Evolutionary conservation across 2,329 filamentous ascomycete species (phyloP).

Genomic region (Penicillium sp.): DNA sequence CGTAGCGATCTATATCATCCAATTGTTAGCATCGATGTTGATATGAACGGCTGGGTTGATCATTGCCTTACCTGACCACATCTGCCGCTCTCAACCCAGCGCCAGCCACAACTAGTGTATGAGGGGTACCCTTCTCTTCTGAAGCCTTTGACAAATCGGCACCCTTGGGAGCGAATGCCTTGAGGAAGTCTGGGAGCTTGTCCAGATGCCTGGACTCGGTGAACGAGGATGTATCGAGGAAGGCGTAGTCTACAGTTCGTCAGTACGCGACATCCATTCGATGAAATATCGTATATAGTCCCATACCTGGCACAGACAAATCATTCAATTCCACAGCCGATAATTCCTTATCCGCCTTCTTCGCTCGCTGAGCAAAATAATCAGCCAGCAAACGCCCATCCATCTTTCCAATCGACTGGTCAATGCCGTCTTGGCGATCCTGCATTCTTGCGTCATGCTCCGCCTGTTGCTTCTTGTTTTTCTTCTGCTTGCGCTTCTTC

Average conservation of each 20-base stretch:
- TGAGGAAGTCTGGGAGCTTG: constrained; percentile 74
- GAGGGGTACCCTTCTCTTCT: constrained; percentile 66
- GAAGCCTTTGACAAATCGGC: constrained; percentile 60
- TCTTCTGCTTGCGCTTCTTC: constrained; percentile 31
- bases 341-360: constrained; percentile 72
- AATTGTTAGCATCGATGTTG: constrained; percentile 7
- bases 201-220: constrained; percentile 61
- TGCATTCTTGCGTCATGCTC: constrained; percentile 29
- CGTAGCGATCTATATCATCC: constrained; percentile 57
- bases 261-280: background rate
- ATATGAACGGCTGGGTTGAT: background rate
- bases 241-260: constrained; percentile 57
- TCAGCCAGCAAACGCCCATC: constrained; percentile 79
- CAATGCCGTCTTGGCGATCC: constrained; percentile 69
- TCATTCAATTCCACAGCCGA: constrained; percentile 82
- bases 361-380: constrained; percentile 73
- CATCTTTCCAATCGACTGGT: constrained; percentile 75
- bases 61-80: constrained; percentile 59
- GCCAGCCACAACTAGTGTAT: constrained; percentile 82
- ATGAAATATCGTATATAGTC: background rate
- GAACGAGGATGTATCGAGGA: constrained; percentile 76
- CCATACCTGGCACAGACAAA: constrained; percentile 68
- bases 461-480: constrained; percentile 23
- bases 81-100: constrained; percentile 85
- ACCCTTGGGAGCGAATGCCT: constrained; percentile 53